Base-by-base conservation (phyloP, 2,329 filamentous ascomycete species). In the Aureobasidium sp. region DNA sequence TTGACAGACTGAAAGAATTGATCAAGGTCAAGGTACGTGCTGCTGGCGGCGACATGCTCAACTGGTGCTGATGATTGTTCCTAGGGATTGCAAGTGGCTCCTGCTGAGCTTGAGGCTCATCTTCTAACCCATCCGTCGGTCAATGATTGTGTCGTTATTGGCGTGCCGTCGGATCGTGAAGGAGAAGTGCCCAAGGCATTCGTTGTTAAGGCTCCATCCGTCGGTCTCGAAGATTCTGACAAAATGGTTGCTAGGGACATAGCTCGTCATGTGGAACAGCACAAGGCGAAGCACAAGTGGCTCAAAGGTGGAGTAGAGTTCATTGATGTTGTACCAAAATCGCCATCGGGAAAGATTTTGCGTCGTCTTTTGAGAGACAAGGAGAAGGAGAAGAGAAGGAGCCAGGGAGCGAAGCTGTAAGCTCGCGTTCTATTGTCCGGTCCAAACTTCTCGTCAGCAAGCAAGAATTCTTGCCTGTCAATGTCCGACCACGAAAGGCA, bases 61-160 rank as follows among this genome's bases (percentile, higher is more conserved):
- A 27, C 7, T 6, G 32, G 36, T 29, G n/a, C 41, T 56, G 34
- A 53, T 51, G 34, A 4, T 15, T 37, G 41, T 42, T 15, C 34
- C 59, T 36, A 59, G 47, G 90, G 89, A 62, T 79, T 87, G 64
- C 90, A 94, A 84, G 90, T 94, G 26, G 88, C 90, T 0, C 90
- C 90, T 0, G 90, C 90, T 1, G 90, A 94, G 71, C 83, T 95
- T 1, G 90, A 95, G 75, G 87, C 88, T 1, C 88, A 91, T 68
- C 79, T 95, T 5, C 83, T 95, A 15, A 82, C 85, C 0, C 89
- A 93, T 71, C 84, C 86, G 0, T 80, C 81, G 12, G 89, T 94
- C n/a, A 84, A 84, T 47, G 90, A 95, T 74, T 88, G 85, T 67
- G 86, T 90, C 15, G 89, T 95, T 8, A 90, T 94, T 66, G 86